phyloP scores from a whole-genome alignment of 345 rosid genomes.

The Eucalyptus erythrocorys region DNA sequence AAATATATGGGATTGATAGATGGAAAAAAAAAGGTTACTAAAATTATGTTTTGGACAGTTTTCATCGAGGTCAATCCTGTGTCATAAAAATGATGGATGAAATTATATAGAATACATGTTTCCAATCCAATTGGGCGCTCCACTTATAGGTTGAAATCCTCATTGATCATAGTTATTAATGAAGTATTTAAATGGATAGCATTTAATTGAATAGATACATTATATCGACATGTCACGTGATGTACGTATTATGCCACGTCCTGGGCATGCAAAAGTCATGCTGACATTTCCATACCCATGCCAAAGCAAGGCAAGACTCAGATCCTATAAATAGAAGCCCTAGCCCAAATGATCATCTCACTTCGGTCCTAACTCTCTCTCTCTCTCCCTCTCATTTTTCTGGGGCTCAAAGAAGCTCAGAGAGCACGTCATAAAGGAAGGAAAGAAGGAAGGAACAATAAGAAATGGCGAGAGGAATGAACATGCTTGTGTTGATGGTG shows the following conservation, averaged over 20 bases:
- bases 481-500: not conserved
- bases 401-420: not conserved
- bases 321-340: not conserved
- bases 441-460: not conserved
- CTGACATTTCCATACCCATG: not conserved
- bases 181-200: not conserved
- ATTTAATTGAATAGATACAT: not conserved
- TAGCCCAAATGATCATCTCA: not conserved
- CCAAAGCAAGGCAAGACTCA: not conserved
- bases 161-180: not conserved
- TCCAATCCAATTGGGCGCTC: not conserved
- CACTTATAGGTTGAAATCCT: not conserved
- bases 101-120: not conserved
- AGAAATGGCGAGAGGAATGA: not conserved
- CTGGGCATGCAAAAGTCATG: not conserved
- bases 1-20: not conserved
- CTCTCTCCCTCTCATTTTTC: not conserved
- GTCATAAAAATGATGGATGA: not conserved
- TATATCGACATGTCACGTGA: accelerated
- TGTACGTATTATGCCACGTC: not conserved
- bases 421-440: conserved; percentile 1
- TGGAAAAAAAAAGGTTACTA: not conserved
- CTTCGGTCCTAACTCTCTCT: not conserved
- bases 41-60: not conserved
- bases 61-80: accelerated